Evolutionary conservation across 495 filamentous ascomycete genomes (phyloP), one percentile per base, ranked within the genome.

Genomic region (Hypomontagnella monticulosa): DNA sequence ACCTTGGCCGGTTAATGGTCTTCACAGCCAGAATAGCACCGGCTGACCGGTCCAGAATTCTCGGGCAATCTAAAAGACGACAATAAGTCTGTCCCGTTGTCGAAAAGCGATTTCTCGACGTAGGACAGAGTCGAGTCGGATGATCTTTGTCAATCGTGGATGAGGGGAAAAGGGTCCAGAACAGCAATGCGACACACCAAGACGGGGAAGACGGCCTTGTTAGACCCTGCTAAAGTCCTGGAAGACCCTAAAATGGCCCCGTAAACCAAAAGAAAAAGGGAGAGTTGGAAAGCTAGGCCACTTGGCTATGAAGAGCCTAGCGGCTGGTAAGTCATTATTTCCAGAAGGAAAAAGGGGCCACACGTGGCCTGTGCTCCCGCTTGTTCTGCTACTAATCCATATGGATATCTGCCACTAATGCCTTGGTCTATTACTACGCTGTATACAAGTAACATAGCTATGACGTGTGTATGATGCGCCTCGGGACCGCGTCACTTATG

Each of bases 121-220:
- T 56, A 42, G 54, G 15, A 69, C 59, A 23, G 34, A 60, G 44
- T 34, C 36, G 7, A 56, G 59, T 64, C 48, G 60, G 66, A 63
- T 59, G 66, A 69, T 69, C 66, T 60, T 69, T 59, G 60, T 56
- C 66, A 55, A 61, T 64, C 51, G 10, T 69, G 60, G 66, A 48
- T 52, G 66, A 69, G 66, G 66, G 66, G 66, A 69, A 69, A 53
- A 69, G 34, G 60, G 66, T 69, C 66, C 49, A 69, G 66, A 69
- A 69, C 49, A 68, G 43, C 40, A 54, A 54, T 65, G 54, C 55
- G 55, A 59, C 62, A 57, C 62, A 64, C 61, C 61, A 52, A 65
- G 44, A 55, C 27, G 51, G 59, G 51, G 59, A 15, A 46, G 37
- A 34, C 44, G 51, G 50, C 15, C 51, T 63, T 63, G 52, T 27